Base-by-base conservation (phyloP, 257 asterid genomes). In the Cordia subcordata region DNA sequence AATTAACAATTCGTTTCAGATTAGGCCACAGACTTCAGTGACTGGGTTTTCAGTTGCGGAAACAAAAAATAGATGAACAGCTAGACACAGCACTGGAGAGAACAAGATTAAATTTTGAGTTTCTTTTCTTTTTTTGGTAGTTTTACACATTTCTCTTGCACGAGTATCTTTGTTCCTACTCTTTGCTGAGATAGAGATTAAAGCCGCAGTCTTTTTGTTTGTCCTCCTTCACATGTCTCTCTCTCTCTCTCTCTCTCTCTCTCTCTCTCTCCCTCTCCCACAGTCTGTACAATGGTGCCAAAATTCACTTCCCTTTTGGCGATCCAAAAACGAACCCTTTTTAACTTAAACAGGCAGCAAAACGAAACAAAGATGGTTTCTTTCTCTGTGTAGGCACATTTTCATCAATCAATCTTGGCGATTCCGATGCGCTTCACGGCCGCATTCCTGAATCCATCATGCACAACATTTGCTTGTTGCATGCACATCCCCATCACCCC, bases 401-500 rank as follows among this genome's bases (percentile, higher is more conserved):
- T 27, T 39, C 47, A 38, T 72, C 62, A 82, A 61, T 84, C 94
- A 37, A 78, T 66, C 68, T 81, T 80, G 75, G 82, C 72, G 33
- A 85, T 67, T 42, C 95, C 90, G 27, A 90, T 68, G 45, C 84
- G 80, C 54, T 82, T 84, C 74, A 77, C 73, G 16, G 83, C 79
- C 8, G 80, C 79, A 77, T 86, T 77, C 73, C 86, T 72, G 54
- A 79, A 82, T 0, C 84, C 85, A 32, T 78, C 87, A 49, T 73
- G 75, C 4, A 51, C 68, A 51, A 61, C 79, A 50, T 83, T 72
- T 0, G 83, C 93, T 55, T 82, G 90, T 75, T 80, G 84, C 77
- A 80, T 64, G 51, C 90, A 77, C 85, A 82, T 65, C n/a, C 52
- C 85, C 76, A 63, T 46, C 21, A 46, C 53, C 11, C 78, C 81